Conservation (phyloP, 768 basidiomycete species). For the Phanerodontia chrysosporium region DNA sequence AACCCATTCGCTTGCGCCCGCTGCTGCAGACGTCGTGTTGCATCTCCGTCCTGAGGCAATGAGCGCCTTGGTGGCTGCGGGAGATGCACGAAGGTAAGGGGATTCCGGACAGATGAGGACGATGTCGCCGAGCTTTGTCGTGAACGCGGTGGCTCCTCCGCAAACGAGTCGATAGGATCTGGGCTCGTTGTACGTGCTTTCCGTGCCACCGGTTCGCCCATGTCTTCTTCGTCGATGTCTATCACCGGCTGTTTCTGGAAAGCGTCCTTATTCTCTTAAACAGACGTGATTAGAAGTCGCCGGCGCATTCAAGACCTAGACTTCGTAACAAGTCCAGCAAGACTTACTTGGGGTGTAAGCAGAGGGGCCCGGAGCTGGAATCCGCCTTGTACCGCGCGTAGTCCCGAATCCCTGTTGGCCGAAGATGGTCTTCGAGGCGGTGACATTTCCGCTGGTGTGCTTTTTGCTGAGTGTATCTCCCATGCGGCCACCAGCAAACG, state of each 20-base stretch:
- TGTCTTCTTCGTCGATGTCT: neutral
- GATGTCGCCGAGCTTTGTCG: neutral
- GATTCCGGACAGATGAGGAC: neutral
- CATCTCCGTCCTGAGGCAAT: neutral
- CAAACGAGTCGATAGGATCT: neutral
- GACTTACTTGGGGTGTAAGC: neutral
- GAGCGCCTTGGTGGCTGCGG: neutral
- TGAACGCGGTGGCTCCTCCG: neutral
- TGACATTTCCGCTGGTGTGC: neutral
- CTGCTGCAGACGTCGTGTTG: neutral
- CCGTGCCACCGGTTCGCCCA: neutral
- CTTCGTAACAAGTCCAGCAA: too few relatives aligned
- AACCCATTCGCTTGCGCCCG: neutral
- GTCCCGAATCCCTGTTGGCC: neutral
- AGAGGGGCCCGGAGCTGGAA: neutral
- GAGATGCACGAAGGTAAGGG: neutral
- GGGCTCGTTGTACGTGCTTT: neutral
- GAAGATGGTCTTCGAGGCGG: neutral
- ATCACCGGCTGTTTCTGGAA: neutral
- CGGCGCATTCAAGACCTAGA: too few relatives aligned
- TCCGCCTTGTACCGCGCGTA: neutral
- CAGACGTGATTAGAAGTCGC: neutral
- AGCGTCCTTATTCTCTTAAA: neutral
- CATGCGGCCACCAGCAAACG: neutral
- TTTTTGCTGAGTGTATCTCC: neutral